Evolutionary conservation across 2,329 filamentous ascomycete species (phyloP).

Genomic region (Elsinoe australis): DNA sequence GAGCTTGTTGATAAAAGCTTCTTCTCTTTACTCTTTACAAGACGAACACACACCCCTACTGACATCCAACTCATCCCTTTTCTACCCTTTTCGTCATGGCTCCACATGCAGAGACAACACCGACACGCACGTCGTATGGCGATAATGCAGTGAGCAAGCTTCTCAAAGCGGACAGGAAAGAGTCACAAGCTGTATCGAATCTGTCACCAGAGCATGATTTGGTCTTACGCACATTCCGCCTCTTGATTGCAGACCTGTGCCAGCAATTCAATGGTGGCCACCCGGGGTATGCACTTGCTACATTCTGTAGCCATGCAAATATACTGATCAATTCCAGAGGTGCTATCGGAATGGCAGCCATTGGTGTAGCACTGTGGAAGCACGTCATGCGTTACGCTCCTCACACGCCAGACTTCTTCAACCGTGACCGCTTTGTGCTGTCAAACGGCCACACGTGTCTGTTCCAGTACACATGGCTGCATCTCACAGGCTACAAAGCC

Average conservation of each 20-base stretch:
- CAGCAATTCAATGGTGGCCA: constrained; percentile 64
- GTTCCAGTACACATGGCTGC: constrained; percentile 49
- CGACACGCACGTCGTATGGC: too few relatives aligned
- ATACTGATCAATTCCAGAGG: constrained; percentile 30
- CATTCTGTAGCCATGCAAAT: constrained; percentile 2
- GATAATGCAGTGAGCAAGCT: constrained; percentile 4
- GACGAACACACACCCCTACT: too few relatives aligned
- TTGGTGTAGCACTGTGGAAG: constrained; percentile 55
- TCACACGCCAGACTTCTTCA: constrained; percentile 49
- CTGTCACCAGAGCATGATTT: constrained; percentile 32
- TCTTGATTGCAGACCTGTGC: constrained; percentile 60
- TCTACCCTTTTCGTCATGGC: too few relatives aligned
- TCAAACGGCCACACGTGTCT: constrained; percentile 54
- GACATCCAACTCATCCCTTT: too few relatives aligned
- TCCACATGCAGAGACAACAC: too few relatives aligned
- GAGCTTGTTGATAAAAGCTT: too few relatives aligned
- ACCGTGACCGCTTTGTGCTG: constrained; percentile 55
- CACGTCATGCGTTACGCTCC: constrained; percentile 56
- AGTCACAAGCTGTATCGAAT: constrained; percentile 7
- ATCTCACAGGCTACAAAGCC: constrained; percentile 45
- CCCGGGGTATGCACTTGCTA: constrained; percentile 47
- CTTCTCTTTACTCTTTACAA: too few relatives aligned
- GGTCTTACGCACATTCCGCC: constrained; percentile 53
- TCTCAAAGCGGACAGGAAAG: constrained; percentile 9
- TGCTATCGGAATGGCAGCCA: constrained; percentile 56